A percentile compares a stretch with the other conserved stretches of the same genome.
Evolutionary conservation across 2,329 filamentous ascomycete species (phyloP).

Genomic region (Alternaria burnsii): DNA sequence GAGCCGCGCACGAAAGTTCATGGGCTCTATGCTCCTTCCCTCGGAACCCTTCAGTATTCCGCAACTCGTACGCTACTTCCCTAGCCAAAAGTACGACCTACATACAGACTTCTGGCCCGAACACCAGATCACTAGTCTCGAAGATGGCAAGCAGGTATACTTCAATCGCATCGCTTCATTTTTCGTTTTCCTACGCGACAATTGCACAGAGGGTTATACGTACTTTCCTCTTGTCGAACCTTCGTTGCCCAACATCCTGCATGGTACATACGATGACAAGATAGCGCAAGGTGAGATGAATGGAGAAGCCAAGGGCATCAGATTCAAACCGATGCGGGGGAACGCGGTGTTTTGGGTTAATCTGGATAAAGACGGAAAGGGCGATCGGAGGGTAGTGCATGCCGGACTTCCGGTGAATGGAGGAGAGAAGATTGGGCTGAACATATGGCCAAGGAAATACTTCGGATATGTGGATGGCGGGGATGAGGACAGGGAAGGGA

Average conservation of each 20-base stretch:
- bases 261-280: slow-evolving; percentile 21
- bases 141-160: slow-evolving; percentile 18
- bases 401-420: slow-evolving; percentile 63
- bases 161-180: slow-evolving; percentile 37
- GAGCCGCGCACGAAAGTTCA: slow-evolving; percentile 33
- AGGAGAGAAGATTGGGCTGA: slow-evolving; percentile 67
- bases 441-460: slow-evolving; percentile 61
- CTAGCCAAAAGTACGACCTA: slow-evolving; percentile 34
- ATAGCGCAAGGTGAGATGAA: slow-evolving; percentile 28
- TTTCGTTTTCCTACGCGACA: slow-evolving; percentile 37
- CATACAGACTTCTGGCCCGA: slow-evolving; percentile 38
- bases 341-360: slow-evolving; percentile 70
- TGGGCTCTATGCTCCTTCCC: slow-evolving; percentile 33
- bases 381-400: slow-evolving; percentile 58
- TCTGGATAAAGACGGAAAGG: slow-evolving; percentile 56
- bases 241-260: slow-evolving; percentile 9
- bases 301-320: slow-evolving; percentile 45
- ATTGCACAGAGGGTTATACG: slow-evolving; percentile 36
- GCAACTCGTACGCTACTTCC: slow-evolving; percentile 37
- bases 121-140: slow-evolving; percentile 27
- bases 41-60: slow-evolving; percentile 33
- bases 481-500: background rate
- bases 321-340: slow-evolving; percentile 63
- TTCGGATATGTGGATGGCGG: slow-evolving; percentile 18
- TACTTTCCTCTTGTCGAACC: slow-evolving; percentile 33